phyloP scores from a whole-genome alignment of 2,329 filamentous ascomycete species.

The Volutella citrinella region DNA sequence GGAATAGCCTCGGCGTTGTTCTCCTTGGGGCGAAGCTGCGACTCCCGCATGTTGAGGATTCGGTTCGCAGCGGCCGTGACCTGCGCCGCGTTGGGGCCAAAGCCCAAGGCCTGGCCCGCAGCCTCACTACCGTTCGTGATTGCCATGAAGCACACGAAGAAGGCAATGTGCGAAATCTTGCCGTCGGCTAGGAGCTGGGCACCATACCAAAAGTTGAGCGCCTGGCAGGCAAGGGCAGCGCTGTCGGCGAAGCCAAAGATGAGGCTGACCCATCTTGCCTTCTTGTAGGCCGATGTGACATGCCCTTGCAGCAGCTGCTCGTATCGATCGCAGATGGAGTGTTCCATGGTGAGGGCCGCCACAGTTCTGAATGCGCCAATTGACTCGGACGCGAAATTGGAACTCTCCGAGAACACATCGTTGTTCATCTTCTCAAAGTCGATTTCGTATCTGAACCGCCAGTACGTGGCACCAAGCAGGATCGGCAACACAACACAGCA shows the following conservation, averaged over 20 bases:
- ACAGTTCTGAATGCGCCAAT: slow-evolving; percentile 74
- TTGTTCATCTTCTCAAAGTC: slow-evolving; percentile 68
- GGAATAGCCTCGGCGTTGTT: slow-evolving; percentile 36
- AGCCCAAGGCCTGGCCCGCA: slow-evolving; percentile 65
- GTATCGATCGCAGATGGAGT: slow-evolving; percentile 62
- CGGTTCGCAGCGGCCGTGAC: slow-evolving; percentile 57
- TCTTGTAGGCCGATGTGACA: slow-evolving; percentile 56
- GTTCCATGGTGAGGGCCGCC: slow-evolving; percentile 66
- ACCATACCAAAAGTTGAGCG: slow-evolving; percentile 66
- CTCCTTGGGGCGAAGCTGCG: slow-evolving; percentile 33
- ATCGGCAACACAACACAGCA: slow-evolving; percentile 58
- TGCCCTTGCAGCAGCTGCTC: slow-evolving; percentile 56
- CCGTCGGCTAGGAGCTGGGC: slow-evolving; percentile 52
- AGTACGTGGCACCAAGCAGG: slow-evolving; percentile 45
- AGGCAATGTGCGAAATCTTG: slow-evolving; percentile 46
- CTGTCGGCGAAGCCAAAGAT: slow-evolving; percentile 70
- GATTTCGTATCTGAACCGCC: slow-evolving; percentile 56
- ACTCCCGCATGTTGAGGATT: slow-evolving; percentile 51
- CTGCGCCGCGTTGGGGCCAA: slow-evolving; percentile 62
- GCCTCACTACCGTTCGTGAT: slow-evolving; percentile 66
- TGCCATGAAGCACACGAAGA: slow-evolving; percentile 61
- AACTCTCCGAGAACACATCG: slow-evolving; percentile 66
- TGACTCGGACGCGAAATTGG: slow-evolving; percentile 71
- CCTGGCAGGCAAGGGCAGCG: slow-evolving; percentile 59
- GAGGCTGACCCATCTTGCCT: slow-evolving; percentile 59